Percentiles rank a stretch among this genome's conserved stretches.
These are phyloP conservation scores for Rugosomyces carneus DNA, from an alignment of 1,284 basidiomycete genomes.

Conservation along the genomic window DNA sequence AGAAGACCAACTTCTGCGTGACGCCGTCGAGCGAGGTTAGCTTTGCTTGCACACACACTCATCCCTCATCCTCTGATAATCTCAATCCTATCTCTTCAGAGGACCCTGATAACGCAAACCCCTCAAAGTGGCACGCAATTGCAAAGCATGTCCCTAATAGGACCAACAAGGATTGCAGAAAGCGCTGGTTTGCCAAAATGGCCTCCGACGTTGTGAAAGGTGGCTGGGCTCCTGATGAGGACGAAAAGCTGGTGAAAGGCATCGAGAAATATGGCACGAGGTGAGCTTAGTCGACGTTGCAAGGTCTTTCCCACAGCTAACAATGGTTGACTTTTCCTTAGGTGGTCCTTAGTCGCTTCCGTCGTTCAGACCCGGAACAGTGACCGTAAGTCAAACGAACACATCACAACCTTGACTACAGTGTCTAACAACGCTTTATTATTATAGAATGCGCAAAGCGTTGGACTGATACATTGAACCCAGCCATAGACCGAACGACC, in stretches of 20 bases:
- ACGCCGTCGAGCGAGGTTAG: slow-evolving; percentile 48
- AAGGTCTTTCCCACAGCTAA: not conserved
- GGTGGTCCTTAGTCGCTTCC: slow-evolving; percentile 50
- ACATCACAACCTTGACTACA: slow-evolving; percentile 3
- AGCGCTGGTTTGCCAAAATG: slow-evolving; percentile 57
- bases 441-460: slow-evolving; percentile 49
- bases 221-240: slow-evolving; percentile 52
- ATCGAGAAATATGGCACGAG: slow-evolving; percentile 48
- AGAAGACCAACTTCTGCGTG: slow-evolving; percentile 48
- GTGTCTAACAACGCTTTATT: slow-evolving; percentile 11
- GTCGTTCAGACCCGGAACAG: slow-evolving; percentile 48
- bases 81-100: slow-evolving; percentile 27
- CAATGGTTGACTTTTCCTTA: slow-evolving; percentile 15
- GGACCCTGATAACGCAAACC: slow-evolving; percentile 46
- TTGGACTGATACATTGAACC: slow-evolving; percentile 53
- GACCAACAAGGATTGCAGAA: slow-evolving; percentile 56
- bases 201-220: slow-evolving; percentile 53
- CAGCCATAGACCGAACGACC: slow-evolving; percentile 49
- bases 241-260: slow-evolving; percentile 46
- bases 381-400: slow-evolving; percentile 37
- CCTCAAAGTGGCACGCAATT: slow-evolving; percentile 54
- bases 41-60: slow-evolving; percentile 7
- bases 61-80: not conserved
- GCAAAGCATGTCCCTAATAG: slow-evolving; percentile 53
- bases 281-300: slow-evolving; percentile 21